phyloP scores from a whole-genome alignment of 164 flowering plant genomes.

The Echeveria elegans region DNA sequence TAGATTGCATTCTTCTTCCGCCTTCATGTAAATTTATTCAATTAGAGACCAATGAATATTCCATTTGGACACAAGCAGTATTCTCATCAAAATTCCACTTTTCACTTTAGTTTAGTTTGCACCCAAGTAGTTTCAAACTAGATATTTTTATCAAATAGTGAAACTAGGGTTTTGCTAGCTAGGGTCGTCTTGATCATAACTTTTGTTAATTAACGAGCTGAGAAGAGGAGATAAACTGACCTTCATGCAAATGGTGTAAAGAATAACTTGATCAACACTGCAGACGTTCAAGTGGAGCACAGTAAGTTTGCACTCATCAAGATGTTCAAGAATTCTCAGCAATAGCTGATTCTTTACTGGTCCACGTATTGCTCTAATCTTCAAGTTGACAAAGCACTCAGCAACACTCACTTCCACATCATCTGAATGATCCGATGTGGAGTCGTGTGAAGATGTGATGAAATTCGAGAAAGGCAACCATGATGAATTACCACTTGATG shows the following conservation, averaged over 20 bases:
- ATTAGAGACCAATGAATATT: not conserved
- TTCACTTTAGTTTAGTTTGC: too few relatives aligned
- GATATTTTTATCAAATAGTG: not conserved
- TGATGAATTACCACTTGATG: slow-evolving; percentile 10
- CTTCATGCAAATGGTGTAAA: slow-evolving; percentile 3
- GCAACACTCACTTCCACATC: slow-evolving; percentile 1
- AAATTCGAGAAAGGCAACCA: slow-evolving; percentile 6
- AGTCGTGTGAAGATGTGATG: not conserved
- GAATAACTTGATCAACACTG: not conserved
- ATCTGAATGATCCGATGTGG: not conserved
- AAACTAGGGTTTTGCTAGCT: not conserved
- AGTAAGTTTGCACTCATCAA: slow-evolving; percentile 2
- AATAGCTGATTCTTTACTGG: not conserved
- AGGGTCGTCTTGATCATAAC: not conserved
- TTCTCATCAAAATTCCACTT: too few relatives aligned
- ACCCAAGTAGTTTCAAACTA: not conserved
- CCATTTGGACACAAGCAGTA: not conserved
- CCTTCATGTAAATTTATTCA: slow-evolving; percentile 22
- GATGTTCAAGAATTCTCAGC: not conserved
- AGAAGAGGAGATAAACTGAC: not conserved
- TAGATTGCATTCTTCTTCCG: slow-evolving; percentile 52
- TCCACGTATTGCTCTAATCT: not conserved
- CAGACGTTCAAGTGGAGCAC: slow-evolving; percentile 1
- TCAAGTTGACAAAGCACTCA: slow-evolving; percentile 1
- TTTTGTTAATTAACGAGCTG: not conserved